A percentile compares a stretch with the other conserved stretches of the same genome.
These are phyloP conservation scores for Pseudogymnoascus sp. DNA, from an alignment of 2,329 filamentous ascomycete species.

Conservation along the genomic window DNA sequence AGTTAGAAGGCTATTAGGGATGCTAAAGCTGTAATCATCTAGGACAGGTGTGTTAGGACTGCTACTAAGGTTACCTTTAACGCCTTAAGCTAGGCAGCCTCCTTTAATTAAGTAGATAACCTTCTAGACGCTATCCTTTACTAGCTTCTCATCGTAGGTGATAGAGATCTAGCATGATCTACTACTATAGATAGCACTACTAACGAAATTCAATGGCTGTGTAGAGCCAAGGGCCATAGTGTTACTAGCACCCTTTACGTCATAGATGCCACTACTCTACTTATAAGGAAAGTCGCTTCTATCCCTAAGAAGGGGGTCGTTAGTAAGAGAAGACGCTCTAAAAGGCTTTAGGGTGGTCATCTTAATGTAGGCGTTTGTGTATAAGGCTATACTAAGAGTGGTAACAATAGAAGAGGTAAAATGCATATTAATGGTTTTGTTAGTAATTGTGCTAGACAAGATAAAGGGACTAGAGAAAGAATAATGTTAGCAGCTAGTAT, in stretches of 20 bases:
- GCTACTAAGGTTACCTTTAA: slow-evolving; percentile 48
- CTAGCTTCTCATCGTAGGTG: slow-evolving; percentile 66
- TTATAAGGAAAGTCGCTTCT: slow-evolving; percentile 83
- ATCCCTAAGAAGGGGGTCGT: slow-evolving; percentile 50
- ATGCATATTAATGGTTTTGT: slow-evolving; percentile 31
- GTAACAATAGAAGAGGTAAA: slow-evolving; percentile 45
- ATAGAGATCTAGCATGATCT: slow-evolving; percentile 87
- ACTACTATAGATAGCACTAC: slow-evolving; percentile 74
- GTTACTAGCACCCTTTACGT: slow-evolving; percentile 43
- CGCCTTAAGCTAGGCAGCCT: slow-evolving; percentile 63
- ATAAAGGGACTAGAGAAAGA: background rate
- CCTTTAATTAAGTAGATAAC: slow-evolving; percentile 85
- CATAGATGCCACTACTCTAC: slow-evolving; percentile 38
- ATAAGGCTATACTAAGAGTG: slow-evolving; percentile 47
- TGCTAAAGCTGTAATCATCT: slow-evolving; percentile 56
- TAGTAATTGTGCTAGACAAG: background rate
- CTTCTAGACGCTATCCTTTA: slow-evolving; percentile 63
- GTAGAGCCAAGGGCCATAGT: slow-evolving; percentile 54
- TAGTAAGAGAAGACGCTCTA: slow-evolving; percentile 41
- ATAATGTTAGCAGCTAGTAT: no score
- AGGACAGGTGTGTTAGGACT: slow-evolving; percentile 38
- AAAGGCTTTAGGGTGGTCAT: slow-evolving; percentile 63
- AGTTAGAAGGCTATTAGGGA: slow-evolving; percentile 62
- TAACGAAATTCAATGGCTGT: slow-evolving; percentile 56
- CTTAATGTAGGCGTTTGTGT: slow-evolving; percentile 66